Conservation (phyloP, 208 protist genomes). For the Trypanosoma caninum region DNA sequence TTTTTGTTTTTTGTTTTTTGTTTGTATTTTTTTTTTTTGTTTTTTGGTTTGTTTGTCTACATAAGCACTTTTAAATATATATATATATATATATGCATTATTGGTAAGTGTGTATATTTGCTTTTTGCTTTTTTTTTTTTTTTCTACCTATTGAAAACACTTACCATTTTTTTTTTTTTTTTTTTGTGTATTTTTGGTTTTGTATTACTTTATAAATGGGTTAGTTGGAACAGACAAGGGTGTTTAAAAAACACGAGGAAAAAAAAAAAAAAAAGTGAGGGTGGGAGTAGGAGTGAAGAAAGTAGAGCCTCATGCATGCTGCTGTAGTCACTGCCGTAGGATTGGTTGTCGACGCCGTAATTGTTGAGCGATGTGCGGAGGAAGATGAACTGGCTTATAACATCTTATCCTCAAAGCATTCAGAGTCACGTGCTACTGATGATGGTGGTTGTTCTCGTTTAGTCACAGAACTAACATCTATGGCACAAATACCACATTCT, state of each 20-base stretch:
- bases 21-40: slow-evolving; percentile 4
- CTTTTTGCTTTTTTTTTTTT: slow-evolving; percentile 6
- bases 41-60: neutral
- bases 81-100: slow-evolving; percentile 22
- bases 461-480: neutral
- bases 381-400: slow-evolving; percentile 9
- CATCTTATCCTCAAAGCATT: no score
- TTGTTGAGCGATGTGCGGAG: slow-evolving; percentile 25
- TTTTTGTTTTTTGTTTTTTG: slow-evolving; percentile 11
- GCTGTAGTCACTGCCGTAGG: slow-evolving; percentile 38
- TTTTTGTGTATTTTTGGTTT: no score
- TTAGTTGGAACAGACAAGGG: no score
- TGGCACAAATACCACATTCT: neutral
- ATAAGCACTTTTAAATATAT: slow-evolving; percentile 5
- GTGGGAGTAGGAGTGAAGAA: no score
- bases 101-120: no score
- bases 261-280: no score
- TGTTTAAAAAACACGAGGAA: no score
- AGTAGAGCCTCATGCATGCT: slow-evolving; percentile 26
- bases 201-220: no score
- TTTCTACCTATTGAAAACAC: slow-evolving; percentile 5
- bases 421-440: neutral
- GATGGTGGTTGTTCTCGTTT: neutral
- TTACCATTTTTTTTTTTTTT: no score
- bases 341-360: slow-evolving; percentile 35